These are phyloP conservation scores for Lupinus albus DNA, from an alignment of 306 rosid species.

Conservation along the genomic window DNA sequence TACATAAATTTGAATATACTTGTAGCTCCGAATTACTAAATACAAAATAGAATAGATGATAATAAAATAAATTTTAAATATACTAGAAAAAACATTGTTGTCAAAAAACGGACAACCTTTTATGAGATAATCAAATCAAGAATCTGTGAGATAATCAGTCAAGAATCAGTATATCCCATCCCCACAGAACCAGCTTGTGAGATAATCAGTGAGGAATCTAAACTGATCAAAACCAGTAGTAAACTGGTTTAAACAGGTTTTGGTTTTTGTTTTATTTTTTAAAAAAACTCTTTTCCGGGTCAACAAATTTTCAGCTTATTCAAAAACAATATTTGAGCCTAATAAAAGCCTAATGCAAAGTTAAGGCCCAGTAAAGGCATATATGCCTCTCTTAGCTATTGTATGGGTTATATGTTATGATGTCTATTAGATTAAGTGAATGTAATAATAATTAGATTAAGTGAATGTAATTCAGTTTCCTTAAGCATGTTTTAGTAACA, in stretches of 20 bases:
- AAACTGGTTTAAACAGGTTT: too few relatives aligned
- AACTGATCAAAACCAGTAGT: too few relatives aligned
- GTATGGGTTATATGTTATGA: too few relatives aligned
- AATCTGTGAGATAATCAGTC: too few relatives aligned
- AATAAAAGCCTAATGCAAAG: not conserved
- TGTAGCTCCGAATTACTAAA: slow-evolving; percentile 13
- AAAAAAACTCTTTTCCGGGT: not conserved
- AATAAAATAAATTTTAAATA: slow-evolving; percentile 1
- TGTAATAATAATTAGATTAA: too few relatives aligned
- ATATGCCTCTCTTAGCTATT: not conserved
- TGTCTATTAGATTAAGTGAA: too few relatives aligned
- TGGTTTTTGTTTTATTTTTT: too few relatives aligned
- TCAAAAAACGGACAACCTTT: not conserved
- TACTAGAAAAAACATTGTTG: not conserved
- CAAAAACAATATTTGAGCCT: not conserved
- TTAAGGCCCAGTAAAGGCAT: not conserved
- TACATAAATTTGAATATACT: slow-evolving; percentile 15
- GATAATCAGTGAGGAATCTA: not conserved
- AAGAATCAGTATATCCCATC: not conserved
- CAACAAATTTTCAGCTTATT: not conserved
- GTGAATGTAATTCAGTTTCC: too few relatives aligned
- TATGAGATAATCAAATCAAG: too few relatives aligned
- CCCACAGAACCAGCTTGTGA: not conserved
- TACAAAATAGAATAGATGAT: slow-evolving; percentile 32
- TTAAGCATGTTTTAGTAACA: too few relatives aligned